Evolutionary conservation across 129 eudicot species (phyloP), one percentile per base, ranked within the genome.

Genomic region (Chrysanthemum lavandulifolium): DNA sequence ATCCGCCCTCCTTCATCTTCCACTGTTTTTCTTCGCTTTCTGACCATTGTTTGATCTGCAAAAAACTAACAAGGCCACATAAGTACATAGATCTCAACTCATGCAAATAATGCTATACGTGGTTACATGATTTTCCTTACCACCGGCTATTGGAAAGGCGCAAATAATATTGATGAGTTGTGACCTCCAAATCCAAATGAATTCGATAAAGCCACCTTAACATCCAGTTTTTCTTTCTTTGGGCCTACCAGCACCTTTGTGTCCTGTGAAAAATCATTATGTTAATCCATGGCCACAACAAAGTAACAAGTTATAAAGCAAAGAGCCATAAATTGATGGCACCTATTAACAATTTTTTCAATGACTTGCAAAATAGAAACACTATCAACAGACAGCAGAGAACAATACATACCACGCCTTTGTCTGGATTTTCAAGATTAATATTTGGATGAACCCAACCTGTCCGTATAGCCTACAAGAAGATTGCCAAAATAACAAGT

Each of bases 401-500:
- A n/a, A 68, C 27, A 33, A 70, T 66, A 31, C 96, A 73, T 89
- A 93, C 98, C 92, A 93, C 92, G 52, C 89, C 88, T 72, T 82
- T 79, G 64, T 89, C 98, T 75, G 98, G 98, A 79, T 80, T 85
- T 75, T 92, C 98, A 76, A 92, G 98, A 77, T 92, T 92, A 69
- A 92, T 73, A 82, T 92, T 92, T 81, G 98, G 98, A 81, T 92
- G 96, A 65, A 93, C 66, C 96, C 98, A 93, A 36, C 98, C 98
- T 29, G 98, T 93, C 48, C 87, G 85, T 75, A 93, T 93, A 59
- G 98, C 98, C 98, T 93, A 36, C 84, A 80, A 79, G 76, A 19
- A 65, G 51, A 65, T 61, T n/a, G 69, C 78, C 72, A 71, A 80
- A 67, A 18, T n/a, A 25, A 33, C n/a, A 48, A 14, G 36, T 65